Conservation (phyloP, 2,329 filamentous ascomycete species). For the Claviceps africana region DNA sequence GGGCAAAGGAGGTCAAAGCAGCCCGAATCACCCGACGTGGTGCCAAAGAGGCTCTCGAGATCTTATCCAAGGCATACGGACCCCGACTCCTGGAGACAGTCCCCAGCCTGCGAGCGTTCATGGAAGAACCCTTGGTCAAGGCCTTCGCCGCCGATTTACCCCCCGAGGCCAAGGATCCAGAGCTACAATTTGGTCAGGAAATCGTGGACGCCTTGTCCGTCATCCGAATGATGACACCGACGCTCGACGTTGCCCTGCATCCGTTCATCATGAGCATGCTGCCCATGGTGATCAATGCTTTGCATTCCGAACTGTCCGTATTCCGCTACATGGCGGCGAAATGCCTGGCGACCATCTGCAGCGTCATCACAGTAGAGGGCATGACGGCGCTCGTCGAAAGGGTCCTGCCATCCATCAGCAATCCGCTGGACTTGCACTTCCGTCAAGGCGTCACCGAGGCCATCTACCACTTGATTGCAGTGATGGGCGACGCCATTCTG, state of each 20-base stretch:
- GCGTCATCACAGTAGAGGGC: constrained; percentile 83
- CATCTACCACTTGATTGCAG: constrained; percentile 92
- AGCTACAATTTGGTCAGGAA: constrained; percentile 70
- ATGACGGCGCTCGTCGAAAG: constrained; percentile 94
- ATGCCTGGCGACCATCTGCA: constrained; percentile 93
- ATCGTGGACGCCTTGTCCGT: constrained; percentile 90
- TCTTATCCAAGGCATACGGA: constrained; percentile 69
- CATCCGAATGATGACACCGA: constrained; percentile 85
- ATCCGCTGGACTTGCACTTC: constrained; percentile 73
- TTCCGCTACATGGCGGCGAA: constrained; percentile 95
- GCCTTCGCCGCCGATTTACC: constrained; percentile 65
- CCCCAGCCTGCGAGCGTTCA: constrained; percentile 65
- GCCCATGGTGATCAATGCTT: constrained; percentile 71
- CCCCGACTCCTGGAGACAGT: constrained; percentile 65
- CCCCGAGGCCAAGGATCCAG: constrained; percentile 55
- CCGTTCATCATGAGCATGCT: constrained; percentile 71
- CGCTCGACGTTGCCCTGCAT: constrained; percentile 60
- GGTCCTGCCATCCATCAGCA: constrained; percentile 82
- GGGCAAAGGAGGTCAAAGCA: constrained; percentile 75
- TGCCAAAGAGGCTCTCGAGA: constrained; percentile 86
- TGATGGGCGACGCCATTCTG: constrained; percentile 92
- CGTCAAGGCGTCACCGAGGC: constrained; percentile 90
- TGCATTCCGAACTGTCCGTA: constrained; percentile 79
- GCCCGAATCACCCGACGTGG: constrained; percentile 84
- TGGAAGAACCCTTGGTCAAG: constrained; percentile 64